Evolutionary conservation across 441 rosid species (phyloP).

Genomic region (Flueggea neowawraea): DNA sequence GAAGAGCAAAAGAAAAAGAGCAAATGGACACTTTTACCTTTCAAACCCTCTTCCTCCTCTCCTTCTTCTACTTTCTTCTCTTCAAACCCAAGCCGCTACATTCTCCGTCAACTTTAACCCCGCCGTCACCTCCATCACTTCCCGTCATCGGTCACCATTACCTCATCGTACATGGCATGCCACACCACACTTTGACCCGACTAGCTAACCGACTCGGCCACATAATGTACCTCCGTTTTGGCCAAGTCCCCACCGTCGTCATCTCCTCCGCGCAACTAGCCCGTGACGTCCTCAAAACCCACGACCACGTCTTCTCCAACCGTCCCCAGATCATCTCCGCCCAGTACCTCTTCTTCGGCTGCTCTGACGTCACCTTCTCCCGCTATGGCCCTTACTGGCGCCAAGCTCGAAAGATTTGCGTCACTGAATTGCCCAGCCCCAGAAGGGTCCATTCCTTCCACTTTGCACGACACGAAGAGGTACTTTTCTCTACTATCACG

Average conservation of each 20-base stretch:
- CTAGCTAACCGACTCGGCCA: conserved; percentile 34
- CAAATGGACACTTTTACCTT: conserved; percentile 4
- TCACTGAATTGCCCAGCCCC: conserved; percentile 31
- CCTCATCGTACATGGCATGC: conserved; percentile 26
- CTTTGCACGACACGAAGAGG: conserved; percentile 27
- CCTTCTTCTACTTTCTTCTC: not conserved
- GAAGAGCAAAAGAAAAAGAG: too few species aligned
- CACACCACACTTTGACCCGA: conserved; percentile 26
- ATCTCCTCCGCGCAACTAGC: conserved; percentile 34
- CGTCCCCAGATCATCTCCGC: conserved; percentile 33
- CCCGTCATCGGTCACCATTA: conserved; percentile 51
- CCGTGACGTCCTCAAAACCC: conserved; percentile 28
- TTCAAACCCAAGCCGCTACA: not conserved
- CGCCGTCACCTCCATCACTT: conserved; percentile 26
- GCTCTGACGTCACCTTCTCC: conserved; percentile 36
- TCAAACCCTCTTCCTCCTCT: not conserved
- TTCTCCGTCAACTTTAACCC: conserved; percentile 1
- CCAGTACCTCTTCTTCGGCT: conserved; percentile 31
- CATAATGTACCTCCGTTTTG: conserved; percentile 37
- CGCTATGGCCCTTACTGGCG: conserved; percentile 39
- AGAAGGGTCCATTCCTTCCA: conserved; percentile 24
- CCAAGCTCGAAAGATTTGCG: conserved; percentile 36
- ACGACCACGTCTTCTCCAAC: conserved; percentile 28
- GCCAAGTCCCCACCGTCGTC: conserved; percentile 38
- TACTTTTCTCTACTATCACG: too few species aligned